A percentile compares a stretch with the other conserved stretches of the same genome.
Evolutionary conservation across 202 grass and related monocot genomes (phyloP).

Genomic region (Elaeis oleifera): DNA sequence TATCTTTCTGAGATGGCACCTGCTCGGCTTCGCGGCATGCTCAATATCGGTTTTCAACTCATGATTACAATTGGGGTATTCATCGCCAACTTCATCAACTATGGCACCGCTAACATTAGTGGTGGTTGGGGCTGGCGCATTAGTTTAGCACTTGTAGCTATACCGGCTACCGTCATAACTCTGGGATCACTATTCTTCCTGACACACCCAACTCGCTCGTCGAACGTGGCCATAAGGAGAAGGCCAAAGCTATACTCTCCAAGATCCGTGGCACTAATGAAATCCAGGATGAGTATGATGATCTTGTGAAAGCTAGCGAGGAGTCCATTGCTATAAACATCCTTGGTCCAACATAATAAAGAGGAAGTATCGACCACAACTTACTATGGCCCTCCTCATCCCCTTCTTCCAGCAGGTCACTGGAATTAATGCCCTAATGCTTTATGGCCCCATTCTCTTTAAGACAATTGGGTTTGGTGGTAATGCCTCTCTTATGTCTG

Average conservation of each 20-base stretch:
- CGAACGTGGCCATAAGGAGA: conserved; percentile 28
- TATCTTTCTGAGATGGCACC: conserved; percentile 62
- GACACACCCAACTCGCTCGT: conserved; percentile 47
- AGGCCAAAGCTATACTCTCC: conserved; percentile 25
- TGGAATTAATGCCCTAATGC: no score
- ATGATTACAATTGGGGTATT: conserved; percentile 55
- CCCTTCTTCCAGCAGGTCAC: conserved; percentile 2
- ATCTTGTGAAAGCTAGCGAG: conserved; percentile 20
- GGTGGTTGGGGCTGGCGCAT: conserved; percentile 46
- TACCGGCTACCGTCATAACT: conserved; percentile 33
- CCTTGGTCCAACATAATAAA: conserved; percentile 36
- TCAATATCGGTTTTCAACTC: conserved; percentile 56
- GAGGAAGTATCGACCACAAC: conserved; percentile 48
- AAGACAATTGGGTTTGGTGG: no score
- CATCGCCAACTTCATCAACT: conserved; percentile 34
- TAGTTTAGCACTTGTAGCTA: conserved; percentile 27
- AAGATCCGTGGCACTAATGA: conserved; percentile 40
- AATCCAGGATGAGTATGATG: conserved; percentile 36
- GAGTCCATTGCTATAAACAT: conserved; percentile 24
- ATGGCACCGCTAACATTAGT: conserved; percentile 15
- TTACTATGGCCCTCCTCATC: conserved; percentile 25
- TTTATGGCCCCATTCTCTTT: no score
- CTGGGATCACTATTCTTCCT: conserved; percentile 36
- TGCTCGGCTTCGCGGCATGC: conserved; percentile 42
- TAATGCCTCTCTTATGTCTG: no score